Percentiles rank a stretch among this genome's conserved stretches.
Evolutionary conservation across 2,329 filamentous ascomycete genomes (phyloP).

Genomic region (Diaporthe ilicicola): DNA sequence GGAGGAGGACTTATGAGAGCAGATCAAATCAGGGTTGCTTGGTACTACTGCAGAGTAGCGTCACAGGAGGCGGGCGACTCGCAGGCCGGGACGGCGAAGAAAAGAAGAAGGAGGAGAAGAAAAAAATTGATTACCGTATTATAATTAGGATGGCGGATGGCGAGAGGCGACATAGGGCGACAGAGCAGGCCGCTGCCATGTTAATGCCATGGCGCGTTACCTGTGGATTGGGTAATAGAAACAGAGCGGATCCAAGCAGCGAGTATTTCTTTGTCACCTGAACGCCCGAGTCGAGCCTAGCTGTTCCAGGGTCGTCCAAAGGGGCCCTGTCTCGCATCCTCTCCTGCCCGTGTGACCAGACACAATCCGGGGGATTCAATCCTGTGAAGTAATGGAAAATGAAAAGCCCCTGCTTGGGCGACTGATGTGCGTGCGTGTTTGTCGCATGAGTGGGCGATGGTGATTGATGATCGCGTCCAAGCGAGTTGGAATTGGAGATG

Average conservation of each 20-base stretch:
- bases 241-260: conserved; percentile 26
- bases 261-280: conserved; percentile 34
- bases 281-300: conserved; percentile 22
- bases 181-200: neutral
- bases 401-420: conserved; percentile 1
- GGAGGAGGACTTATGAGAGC: neutral
- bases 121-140: neutral
- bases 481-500: neutral
- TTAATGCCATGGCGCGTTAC: conserved; percentile 26
- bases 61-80: neutral
- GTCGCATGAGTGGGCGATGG: neutral
- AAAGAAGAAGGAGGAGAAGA: neutral
- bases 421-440: neutral
- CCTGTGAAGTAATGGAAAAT: conserved; percentile 15
- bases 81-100: neutral
- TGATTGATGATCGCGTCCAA: neutral
- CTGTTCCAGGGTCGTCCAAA: conserved; percentile 23
- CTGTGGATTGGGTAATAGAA: conserved; percentile 35
- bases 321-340: conserved; percentile 11
- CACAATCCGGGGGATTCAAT: neutral
- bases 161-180: neutral
- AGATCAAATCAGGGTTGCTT: neutral
- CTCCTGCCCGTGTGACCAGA: conserved; percentile 22
- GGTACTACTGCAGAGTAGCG: neutral
- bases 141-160: conserved; percentile 19